These are phyloP conservation scores for Casuarina glauca DNA, from an alignment of 306 rosid species.

Conservation along the genomic window DNA sequence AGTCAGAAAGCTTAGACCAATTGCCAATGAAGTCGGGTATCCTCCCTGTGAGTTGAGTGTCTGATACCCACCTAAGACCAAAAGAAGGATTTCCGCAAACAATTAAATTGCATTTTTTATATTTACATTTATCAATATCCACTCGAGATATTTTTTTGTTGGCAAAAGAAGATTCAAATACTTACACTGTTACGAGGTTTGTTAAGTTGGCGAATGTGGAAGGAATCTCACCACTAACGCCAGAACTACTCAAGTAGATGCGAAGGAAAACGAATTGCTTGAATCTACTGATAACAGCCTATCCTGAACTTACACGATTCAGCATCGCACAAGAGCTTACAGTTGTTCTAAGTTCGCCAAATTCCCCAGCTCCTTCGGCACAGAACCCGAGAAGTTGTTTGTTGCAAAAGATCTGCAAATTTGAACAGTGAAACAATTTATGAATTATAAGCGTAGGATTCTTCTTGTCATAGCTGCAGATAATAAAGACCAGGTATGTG, in stretches of 20 bases:
- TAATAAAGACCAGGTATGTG: neutral
- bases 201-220: slow-evolving; percentile 55
- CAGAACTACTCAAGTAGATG: slow-evolving; percentile 74
- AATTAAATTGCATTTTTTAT: neutral
- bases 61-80: slow-evolving; percentile 69
- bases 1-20: slow-evolving; percentile 52
- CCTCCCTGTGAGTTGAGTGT: slow-evolving; percentile 52
- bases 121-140: no score
- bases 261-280: slow-evolving; percentile 12
- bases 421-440: slow-evolving; percentile 6
- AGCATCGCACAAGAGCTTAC: slow-evolving; percentile 43
- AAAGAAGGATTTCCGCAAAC: slow-evolving; percentile 1
- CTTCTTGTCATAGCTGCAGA: neutral
- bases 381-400: slow-evolving; percentile 34
- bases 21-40: slow-evolving; percentile 78
- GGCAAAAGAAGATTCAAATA: no score
- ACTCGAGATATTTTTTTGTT: no score
- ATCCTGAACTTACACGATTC: neutral
- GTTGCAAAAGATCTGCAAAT: slow-evolving; percentile 33
- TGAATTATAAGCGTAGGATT: neutral
- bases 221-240: slow-evolving; percentile 79
- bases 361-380: slow-evolving; percentile 74
- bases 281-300: neutral
- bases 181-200: slow-evolving; percentile 25
- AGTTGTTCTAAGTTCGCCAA: slow-evolving; percentile 46